A percentile compares a stretch with the other conserved stretches of the same genome.
Evolutionary conservation across 2,329 filamentous ascomycete genomes (phyloP).

Genomic region (Phoma herbarum): DNA sequence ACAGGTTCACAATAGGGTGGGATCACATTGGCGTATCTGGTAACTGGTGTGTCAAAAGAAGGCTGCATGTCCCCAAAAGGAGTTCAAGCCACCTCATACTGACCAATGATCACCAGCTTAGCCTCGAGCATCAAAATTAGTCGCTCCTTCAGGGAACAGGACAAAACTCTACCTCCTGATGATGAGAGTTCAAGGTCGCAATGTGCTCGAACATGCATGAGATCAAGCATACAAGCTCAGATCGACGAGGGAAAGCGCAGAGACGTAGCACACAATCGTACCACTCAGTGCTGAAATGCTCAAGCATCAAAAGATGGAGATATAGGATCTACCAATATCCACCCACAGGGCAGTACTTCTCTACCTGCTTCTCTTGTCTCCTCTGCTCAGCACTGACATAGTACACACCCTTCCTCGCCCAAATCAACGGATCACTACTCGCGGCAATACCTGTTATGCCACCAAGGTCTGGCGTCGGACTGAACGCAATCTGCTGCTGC

Average conservation of each 20-base stretch:
- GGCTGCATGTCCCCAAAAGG: background rate
- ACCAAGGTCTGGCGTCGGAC: constrained; percentile 17
- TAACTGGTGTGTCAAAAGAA: background rate
- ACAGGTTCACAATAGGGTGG: background rate
- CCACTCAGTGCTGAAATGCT: background rate
- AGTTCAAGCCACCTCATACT: background rate
- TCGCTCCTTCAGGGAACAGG: background rate
- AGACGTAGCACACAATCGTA: background rate
- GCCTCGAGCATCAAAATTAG: background rate
- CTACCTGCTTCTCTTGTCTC: constrained; percentile 19
- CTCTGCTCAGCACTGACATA: constrained; percentile 21
- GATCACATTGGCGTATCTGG: background rate
- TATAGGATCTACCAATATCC: background rate
- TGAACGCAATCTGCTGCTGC: constrained; percentile 22
- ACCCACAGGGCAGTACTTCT: background rate
- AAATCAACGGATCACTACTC: constrained; percentile 17
- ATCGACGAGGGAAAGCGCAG: background rate
- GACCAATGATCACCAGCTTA: background rate
- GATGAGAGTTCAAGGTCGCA: background rate
- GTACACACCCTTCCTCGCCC: constrained; percentile 17
- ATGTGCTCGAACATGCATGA: background rate
- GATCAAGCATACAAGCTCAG: background rate
- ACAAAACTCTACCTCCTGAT: background rate
- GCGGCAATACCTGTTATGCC: constrained; percentile 14
- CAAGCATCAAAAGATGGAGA: background rate